Percentiles rank a stretch among this genome's conserved stretches.
Conservation (phyloP, 148 eudicot species). For the Cornus kousa region DNA sequence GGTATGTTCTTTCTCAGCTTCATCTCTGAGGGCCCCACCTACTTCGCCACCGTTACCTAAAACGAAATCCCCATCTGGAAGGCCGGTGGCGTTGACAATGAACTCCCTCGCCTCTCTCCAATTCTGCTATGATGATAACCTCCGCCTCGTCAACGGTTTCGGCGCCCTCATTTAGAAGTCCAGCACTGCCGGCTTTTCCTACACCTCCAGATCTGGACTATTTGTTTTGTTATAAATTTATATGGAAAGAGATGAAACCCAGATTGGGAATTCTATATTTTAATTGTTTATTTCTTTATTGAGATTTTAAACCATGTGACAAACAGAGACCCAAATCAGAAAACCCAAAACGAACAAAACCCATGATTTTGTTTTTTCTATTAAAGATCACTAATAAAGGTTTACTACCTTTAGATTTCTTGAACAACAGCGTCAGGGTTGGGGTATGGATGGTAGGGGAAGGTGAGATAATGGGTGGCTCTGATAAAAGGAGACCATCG, state of each 20-base stretch:
- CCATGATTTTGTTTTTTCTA: not conserved
- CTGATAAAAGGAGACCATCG: conserved; percentile 11
- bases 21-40: too few species aligned
- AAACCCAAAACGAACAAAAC: not conserved
- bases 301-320: too few species aligned
- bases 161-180: too few species aligned
- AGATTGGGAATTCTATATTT: not conserved
- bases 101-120: too few species aligned
- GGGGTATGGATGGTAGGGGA: conserved; percentile 62
- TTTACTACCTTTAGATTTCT: conserved; percentile 62
- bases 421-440: conserved; percentile 70
- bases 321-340: not conserved
- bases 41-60: too few species aligned
- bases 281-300: not conserved
- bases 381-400: not conserved
- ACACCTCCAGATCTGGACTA: not conserved
- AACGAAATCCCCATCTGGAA: too few species aligned
- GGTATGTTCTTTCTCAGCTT: too few species aligned
- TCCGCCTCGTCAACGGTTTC: too few species aligned
- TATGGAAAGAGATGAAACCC: conserved; percentile 5
- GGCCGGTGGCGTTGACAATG: too few species aligned
- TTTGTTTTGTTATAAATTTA: too few species aligned
- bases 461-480: conserved; percentile 46
- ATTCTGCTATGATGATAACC: too few species aligned
- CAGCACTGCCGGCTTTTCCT: too few species aligned